These are phyloP conservation scores for Coccinonectria pachysandricola DNA, from an alignment of 2,329 filamentous ascomycete species.

Conservation along the genomic window DNA sequence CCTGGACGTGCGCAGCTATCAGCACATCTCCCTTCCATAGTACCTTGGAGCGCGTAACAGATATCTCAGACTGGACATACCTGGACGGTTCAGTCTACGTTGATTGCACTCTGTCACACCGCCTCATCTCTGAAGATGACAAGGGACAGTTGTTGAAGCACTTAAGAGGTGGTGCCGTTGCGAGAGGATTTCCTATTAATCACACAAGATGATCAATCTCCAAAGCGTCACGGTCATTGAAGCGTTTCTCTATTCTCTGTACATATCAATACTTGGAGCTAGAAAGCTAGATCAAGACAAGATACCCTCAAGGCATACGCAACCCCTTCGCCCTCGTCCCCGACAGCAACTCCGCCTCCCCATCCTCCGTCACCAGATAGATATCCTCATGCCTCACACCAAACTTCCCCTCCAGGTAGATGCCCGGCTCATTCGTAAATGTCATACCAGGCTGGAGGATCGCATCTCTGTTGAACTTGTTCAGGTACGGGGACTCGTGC, in stretches of 20 bases:
- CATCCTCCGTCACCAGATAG: slow-evolving; percentile 43
- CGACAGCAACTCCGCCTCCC: slow-evolving; percentile 44
- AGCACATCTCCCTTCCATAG: slow-evolving; percentile 25
- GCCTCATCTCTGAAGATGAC: slow-evolving; percentile 18
- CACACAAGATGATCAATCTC: too few relatives aligned
- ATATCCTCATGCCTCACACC: slow-evolving; percentile 55
- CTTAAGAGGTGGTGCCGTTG: slow-evolving; percentile 22
- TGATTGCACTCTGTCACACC: slow-evolving; percentile 23
- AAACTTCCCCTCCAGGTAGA: slow-evolving; percentile 50
- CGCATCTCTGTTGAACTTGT: slow-evolving; percentile 45
- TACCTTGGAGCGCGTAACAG: slow-evolving; percentile 19
- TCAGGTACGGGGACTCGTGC: slow-evolving; percentile 54
- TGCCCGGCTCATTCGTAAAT: slow-evolving; percentile 53
- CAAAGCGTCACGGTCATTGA: too few relatives aligned
- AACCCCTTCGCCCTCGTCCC: slow-evolving; percentile 40
- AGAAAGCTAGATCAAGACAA: too few relatives aligned
- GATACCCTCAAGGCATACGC: slow-evolving; percentile 43
- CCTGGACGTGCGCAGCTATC: slow-evolving; percentile 26
- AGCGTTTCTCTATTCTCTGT: too few relatives aligned
- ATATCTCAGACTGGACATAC: slow-evolving; percentile 24
- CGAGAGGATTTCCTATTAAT: slow-evolving; percentile 24
- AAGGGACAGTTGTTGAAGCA: slow-evolving; percentile 20
- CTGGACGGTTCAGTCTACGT: slow-evolving; percentile 24
- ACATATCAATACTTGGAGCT: too few relatives aligned
- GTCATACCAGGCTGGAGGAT: slow-evolving; percentile 46